Percentiles rank a stretch among this genome's conserved stretches.
Evolutionary conservation across 495 filamentous ascomycete species (phyloP).

Genomic region (Aspergillus bridgeri): DNA sequence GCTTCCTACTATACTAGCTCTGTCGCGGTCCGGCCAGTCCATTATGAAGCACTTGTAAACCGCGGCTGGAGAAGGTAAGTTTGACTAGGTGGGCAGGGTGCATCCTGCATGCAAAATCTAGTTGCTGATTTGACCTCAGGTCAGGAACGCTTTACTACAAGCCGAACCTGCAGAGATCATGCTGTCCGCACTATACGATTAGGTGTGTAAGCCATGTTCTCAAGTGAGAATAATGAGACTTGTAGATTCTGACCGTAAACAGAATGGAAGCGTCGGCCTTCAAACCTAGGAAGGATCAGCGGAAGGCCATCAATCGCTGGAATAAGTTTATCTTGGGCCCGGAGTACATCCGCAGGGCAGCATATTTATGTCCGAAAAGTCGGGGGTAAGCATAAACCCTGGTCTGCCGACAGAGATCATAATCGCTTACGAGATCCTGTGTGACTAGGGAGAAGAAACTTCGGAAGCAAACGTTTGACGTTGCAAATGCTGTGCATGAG

Average conservation of each 20-base stretch:
- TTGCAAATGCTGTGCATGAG: conserved; percentile 70
- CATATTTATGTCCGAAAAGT: conserved; percentile 69
- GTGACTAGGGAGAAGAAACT: conserved; percentile 62
- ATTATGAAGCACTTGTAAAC: conserved; percentile 81
- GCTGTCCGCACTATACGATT: conserved; percentile 95
- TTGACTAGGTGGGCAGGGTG: neutral
- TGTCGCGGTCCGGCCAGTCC: conserved; percentile 59
- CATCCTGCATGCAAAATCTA: neutral
- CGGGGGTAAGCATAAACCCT: conserved; percentile 55
- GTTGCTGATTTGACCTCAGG: conserved; percentile 36
- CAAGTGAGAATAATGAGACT: neutral
- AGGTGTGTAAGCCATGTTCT: conserved; percentile 44
- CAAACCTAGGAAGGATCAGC: conserved; percentile 73
- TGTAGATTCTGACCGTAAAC: neutral
- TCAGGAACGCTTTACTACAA: conserved; percentile 87
- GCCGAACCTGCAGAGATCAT: conserved; percentile 75
- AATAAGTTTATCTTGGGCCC: conserved; percentile 80
- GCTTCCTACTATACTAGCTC: conserved; percentile 78
- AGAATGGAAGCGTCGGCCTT: conserved; percentile 70
- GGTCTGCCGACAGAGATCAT: neutral
- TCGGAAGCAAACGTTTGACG: conserved; percentile 70
- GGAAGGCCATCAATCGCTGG: conserved; percentile 87
- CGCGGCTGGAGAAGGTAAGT: conserved; percentile 82
- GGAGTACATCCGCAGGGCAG: conserved; percentile 68
- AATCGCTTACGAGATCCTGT: conserved; percentile 8